Evolutionary conservation across 805 yeast genomes (phyloP).

Genomic region (Candida boleticola): DNA sequence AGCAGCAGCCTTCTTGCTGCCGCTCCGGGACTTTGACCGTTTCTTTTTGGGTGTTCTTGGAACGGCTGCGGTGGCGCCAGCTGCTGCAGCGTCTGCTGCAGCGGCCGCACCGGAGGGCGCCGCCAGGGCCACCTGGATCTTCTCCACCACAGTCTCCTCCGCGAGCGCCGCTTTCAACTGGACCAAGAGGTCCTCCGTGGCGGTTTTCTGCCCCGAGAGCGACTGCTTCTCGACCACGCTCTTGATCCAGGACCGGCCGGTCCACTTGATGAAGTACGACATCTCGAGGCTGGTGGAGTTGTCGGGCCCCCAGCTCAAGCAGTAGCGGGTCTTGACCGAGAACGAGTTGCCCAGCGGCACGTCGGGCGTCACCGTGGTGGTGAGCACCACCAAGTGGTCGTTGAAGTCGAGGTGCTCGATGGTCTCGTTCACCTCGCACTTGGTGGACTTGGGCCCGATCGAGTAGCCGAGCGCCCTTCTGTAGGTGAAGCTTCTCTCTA

Average conservation of each 20-base stretch:
- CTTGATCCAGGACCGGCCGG: constrained; percentile 89
- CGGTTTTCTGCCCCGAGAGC: constrained; percentile 70
- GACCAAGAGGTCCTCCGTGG: constrained; percentile 49
- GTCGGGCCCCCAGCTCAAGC: constrained; percentile 69
- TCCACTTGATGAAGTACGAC: constrained; percentile 86
- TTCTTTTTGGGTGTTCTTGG: no score
- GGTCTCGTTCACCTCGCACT: constrained; percentile 61
- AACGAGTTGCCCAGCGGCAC: constrained; percentile 92
- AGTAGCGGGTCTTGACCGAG: constrained; percentile 67
- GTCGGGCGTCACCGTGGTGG: constrained; percentile 78
- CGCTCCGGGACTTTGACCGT: no score
- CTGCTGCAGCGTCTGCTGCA: no score
- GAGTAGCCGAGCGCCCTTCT: constrained; percentile 74
- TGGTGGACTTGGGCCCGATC: constrained; percentile 91
- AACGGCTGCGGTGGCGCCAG: no score
- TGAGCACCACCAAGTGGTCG: constrained; percentile 56
- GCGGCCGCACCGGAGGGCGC: neutral
- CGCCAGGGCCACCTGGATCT: neutral
- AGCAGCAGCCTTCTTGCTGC: no score
- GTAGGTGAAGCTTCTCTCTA: constrained; percentile 59
- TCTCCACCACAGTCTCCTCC: constrained; percentile 16
- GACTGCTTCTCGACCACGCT: constrained; percentile 86
- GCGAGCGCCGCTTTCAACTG: constrained; percentile 24
- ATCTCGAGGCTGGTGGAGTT: constrained; percentile 59
- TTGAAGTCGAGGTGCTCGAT: constrained; percentile 55